Base-by-base conservation (phyloP, 352 stramenopile species). In the Blastocystis sp. region DNA sequence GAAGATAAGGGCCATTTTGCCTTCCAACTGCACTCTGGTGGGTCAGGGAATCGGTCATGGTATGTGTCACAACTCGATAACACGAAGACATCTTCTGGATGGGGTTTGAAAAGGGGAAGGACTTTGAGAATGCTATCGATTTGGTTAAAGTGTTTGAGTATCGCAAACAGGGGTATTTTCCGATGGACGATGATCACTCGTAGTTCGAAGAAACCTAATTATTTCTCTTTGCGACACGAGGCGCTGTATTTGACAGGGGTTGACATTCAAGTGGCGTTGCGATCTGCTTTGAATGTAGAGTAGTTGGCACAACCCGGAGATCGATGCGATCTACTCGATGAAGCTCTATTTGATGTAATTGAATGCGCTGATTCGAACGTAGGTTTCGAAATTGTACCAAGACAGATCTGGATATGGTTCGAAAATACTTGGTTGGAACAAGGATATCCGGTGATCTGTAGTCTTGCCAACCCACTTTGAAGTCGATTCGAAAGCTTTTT, bases 1-100 rank as follows among this genome's bases (percentile, higher is more conserved):
- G 54, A 8, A 75, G 7, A 54, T 90, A 5, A 18, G 64, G 26
- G 8, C 1, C 23, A 68, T 73, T 84, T 54, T 90, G 43, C 56
- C 66, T 11, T 53, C 41, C 2, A 43, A 84, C 20, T 43, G 23
- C 23, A 84, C 84, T 56, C 29, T 90, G 41, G 82, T 90, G 6
- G 82, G 82, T 39, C 82, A 90, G 26, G 70, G 47, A 29, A 84
- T 90, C 29, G 37, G 45, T 23, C 69, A 90, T 39, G 62, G 62
- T 73, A 73, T 15, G 20, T 73, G 4, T 37, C 26, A 13, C 43
- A 6, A 2, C 20, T 20, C 39, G 1, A 13, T 45, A 45, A 11
- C 29, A 18, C 26, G 62, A 26, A 84, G 82, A 90, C 69, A 56
- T 90, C 2, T 55, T 66, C 18, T 90, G 82, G 82, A 23, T 90